Evolutionary conservation across 169 alveolate genomes (phyloP), one percentile per base, ranked within the genome.

Genomic region (Toxoplasma gondii): DNA sequence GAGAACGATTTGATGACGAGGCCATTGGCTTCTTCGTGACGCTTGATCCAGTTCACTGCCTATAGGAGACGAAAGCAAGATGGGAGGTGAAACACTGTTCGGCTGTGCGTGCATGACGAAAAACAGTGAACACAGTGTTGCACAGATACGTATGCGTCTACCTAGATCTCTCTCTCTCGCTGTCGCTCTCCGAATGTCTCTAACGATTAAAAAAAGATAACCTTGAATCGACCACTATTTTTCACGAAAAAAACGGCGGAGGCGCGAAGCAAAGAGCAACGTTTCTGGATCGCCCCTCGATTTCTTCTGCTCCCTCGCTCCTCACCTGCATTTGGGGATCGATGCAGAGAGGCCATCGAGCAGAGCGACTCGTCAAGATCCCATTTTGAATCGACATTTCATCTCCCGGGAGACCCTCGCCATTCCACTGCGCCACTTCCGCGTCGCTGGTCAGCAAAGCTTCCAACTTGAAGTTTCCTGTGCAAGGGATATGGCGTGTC

Each of bases 371-470:
- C 24, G 99, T 98, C 70, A 98, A 95, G 80, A 98, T 98, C 97
- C 98, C 99, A 80, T 98, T 98, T 94, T 98, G 98, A 9, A 98
- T 97, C 45, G 99, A 97, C 41, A 98, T 96, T 92, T 98, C 99
- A 91, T 98, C 99, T 39, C 98, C 96, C 38, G 99, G 99, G 38
- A 98, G 97, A 31, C 99, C 99, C 93, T 98, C 99, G 43, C 98
- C 97, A 53, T 97, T 97, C 99, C 99, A 98, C 93, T 97, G 95
- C 7, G 98, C 97, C 31, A 98, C 96, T 94, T 98, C 99, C 53
- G 98, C 99, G 80, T 97, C 99, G 38, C 97, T 96, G 24, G 99
- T 98, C 53, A 98, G 97, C 82, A 98, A 95, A 27, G 97, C 97
- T 92, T 98, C 99, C 69, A 98, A 96, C 82, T 95, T 97, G 96